Evolutionary conservation across 306 rosid genomes (phyloP).

Genomic region (Abrus precatorius): DNA sequence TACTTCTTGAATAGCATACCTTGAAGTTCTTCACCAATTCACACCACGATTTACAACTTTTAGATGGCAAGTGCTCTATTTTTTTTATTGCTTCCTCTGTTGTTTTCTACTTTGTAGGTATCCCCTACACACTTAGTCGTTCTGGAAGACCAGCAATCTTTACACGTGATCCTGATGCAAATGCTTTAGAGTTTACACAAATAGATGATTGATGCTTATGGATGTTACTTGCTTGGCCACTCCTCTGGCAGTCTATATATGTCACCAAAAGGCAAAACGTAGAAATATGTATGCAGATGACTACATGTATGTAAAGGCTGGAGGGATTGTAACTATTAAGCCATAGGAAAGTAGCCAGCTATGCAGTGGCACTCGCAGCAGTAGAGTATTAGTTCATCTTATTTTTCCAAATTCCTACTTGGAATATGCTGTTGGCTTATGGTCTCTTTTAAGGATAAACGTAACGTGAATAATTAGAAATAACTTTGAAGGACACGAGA

Average conservation of each 20-base stretch:
- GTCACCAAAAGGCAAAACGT: conserved; percentile 31
- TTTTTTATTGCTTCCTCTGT: conserved; percentile 3
- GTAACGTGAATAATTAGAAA: conserved; percentile 12
- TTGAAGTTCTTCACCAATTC: background rate
- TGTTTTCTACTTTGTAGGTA: conserved; percentile 59
- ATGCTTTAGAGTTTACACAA: conserved; percentile 93
- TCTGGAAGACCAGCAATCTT: conserved; percentile 98
- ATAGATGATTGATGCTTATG: conserved; percentile 63
- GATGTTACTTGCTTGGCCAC: conserved; percentile 9
- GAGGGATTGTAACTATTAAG: conserved; percentile 20
- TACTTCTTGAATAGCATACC: conserved; percentile 12
- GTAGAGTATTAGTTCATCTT: background rate
- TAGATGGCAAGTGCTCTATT: background rate
- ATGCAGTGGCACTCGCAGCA: conserved; percentile 41
- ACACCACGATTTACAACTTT: conserved; percentile 11
- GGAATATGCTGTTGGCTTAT: conserved; percentile 34
- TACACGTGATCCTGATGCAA: conserved; percentile 91
- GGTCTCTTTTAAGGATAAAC: background rate
- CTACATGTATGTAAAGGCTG: conserved; percentile 33
- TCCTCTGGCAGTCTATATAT: conserved; percentile 12
- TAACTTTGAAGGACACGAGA: conserved; percentile 19
- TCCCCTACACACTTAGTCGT: conserved; percentile 87
- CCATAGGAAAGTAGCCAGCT: conserved; percentile 16
- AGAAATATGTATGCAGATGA: conserved; percentile 42
- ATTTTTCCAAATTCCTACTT: background rate